These are phyloP conservation scores for Starmerella riodocensis DNA, from an alignment of 805 yeast species.

Conservation along the genomic window DNA sequence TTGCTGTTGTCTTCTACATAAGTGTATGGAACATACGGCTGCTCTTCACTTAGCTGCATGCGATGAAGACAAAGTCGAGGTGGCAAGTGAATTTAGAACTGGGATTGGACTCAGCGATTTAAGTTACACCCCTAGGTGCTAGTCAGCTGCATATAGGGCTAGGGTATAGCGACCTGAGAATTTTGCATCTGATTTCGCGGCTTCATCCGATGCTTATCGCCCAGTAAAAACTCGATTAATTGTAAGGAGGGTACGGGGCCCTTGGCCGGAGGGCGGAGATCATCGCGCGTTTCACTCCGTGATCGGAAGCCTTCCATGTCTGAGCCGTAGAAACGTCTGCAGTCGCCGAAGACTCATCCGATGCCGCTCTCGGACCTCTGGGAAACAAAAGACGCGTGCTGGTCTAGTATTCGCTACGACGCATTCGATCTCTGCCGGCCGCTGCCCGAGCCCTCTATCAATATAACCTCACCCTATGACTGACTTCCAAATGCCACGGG, in stretches of 20 bases:
- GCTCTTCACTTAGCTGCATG: slow-evolving; percentile 11
- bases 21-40: slow-evolving; percentile 32
- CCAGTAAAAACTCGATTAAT: background rate
- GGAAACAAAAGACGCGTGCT: too few relatives aligned
- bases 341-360: too few relatives aligned
- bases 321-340: too few relatives aligned
- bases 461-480: too few relatives aligned
- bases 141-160: slow-evolving; percentile 2
- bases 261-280: too few relatives aligned
- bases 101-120: background rate
- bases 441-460: too few relatives aligned
- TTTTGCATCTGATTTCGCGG: slow-evolving; percentile 4
- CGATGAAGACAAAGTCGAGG: background rate
- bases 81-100: background rate
- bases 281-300: too few relatives aligned
- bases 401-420: too few relatives aligned
- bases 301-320: too few relatives aligned
- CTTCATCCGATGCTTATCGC: slow-evolving; percentile 4
- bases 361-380: too few relatives aligned
- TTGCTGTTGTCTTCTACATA: slow-evolving; percentile 69
- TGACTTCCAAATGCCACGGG: too few relatives aligned
- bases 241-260: slow-evolving; percentile 2
- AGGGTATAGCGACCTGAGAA: background rate
- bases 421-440: too few relatives aligned
- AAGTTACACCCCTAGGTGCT: background rate